A percentile compares a stretch with the other conserved stretches of the same genome.
Conservation (phyloP, 805 yeast species). For the Saccharomycopsis schoenii region DNA sequence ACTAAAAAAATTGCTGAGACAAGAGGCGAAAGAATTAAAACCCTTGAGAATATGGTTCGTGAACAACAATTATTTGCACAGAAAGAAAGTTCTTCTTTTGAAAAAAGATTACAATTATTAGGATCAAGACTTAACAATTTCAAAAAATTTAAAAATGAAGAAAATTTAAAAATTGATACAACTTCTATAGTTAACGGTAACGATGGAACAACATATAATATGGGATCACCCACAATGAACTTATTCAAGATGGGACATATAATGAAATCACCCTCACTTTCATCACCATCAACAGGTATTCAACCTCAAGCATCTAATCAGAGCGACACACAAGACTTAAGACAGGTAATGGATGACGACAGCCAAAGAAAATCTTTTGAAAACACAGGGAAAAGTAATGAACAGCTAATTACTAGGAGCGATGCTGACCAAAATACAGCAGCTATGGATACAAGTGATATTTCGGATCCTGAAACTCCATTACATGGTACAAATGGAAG, state of each 20-base stretch:
- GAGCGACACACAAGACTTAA: neutral
- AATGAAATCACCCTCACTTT: neutral
- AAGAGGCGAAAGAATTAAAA: slow-evolving; percentile 46
- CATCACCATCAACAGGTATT: neutral
- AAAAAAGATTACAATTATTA: slow-evolving; percentile 29
- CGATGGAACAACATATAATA: neutral
- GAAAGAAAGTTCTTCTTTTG: slow-evolving; percentile 42
- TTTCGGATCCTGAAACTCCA: neutral
- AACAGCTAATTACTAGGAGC: neutral
- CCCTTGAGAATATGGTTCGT: slow-evolving; percentile 38
- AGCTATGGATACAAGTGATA: neutral
- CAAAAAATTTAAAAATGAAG: slow-evolving; percentile 16
- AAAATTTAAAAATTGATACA: neutral
- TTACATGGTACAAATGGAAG: slow-evolving; percentile 1
- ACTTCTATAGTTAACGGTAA: neutral
- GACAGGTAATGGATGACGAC: neutral
- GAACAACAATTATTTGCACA: slow-evolving; percentile 41
- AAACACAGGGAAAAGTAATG: neutral
- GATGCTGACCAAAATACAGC: neutral
- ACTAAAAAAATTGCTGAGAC: slow-evolving; percentile 47
- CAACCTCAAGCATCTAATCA: neutral
- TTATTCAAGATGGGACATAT: neutral
- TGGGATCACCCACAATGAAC: neutral
- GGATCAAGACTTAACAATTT: slow-evolving; percentile 23
- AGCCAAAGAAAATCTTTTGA: neutral